These are phyloP conservation scores for Aspergillus texensis DNA, from an alignment of 2,329 filamentous ascomycete genomes.

Conservation along the genomic window DNA sequence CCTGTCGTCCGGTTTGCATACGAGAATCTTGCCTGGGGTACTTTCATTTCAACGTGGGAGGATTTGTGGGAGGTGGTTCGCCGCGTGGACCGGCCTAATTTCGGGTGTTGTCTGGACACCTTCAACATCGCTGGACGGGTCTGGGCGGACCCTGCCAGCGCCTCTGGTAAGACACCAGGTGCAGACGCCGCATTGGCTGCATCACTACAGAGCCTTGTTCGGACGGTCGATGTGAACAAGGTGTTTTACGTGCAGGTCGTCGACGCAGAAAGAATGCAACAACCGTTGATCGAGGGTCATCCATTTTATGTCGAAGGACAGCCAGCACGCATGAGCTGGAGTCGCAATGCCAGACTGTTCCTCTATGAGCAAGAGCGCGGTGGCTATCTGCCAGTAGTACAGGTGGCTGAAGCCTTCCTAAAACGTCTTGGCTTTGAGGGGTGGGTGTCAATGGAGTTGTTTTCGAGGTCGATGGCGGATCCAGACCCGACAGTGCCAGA, in stretches of 20 bases:
- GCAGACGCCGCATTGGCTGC: constrained; percentile 57
- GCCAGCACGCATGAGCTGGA: constrained; percentile 73
- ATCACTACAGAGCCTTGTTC: constrained; percentile 58
- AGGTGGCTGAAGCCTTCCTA: constrained; percentile 63
- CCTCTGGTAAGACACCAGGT: constrained; percentile 53
- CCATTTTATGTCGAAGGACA: constrained; percentile 60
- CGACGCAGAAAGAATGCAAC: constrained; percentile 65
- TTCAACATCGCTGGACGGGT: constrained; percentile 74
- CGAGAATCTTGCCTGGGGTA: constrained; percentile 72
- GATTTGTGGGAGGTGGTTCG: constrained; percentile 68
- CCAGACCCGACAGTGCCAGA: constrained; percentile 55
- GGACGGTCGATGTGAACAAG: constrained; percentile 61
- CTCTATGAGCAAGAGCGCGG: constrained; percentile 62
- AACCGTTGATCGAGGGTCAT: constrained; percentile 60
- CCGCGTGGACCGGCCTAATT: constrained; percentile 67
- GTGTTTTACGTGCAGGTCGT: constrained; percentile 76
- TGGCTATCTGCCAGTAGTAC: constrained; percentile 66
- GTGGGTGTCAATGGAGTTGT: constrained; percentile 72
- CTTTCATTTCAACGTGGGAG: constrained; percentile 70
- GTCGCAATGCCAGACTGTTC: constrained; percentile 70
- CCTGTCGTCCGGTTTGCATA: constrained; percentile 70
- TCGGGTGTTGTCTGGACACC: constrained; percentile 74
- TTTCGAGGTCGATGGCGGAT: constrained; percentile 62
- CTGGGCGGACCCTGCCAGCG: constrained; percentile 66
- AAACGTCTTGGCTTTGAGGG: constrained; percentile 65